phyloP scores from a whole-genome alignment of 176 grass and related monocot species.

The Avena atlantica region DNA sequence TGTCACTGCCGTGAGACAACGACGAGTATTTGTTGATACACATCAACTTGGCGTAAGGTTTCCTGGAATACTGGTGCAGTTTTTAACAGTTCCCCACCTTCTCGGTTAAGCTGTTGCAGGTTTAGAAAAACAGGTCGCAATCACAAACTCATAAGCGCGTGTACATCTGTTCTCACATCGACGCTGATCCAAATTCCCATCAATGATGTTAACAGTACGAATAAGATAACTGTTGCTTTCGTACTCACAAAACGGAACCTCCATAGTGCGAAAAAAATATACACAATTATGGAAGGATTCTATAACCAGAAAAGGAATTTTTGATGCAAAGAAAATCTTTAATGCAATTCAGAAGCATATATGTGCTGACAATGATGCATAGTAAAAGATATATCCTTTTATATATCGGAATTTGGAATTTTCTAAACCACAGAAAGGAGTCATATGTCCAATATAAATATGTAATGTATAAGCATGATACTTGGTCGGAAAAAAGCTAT shows the following conservation, averaged over 20 bases:
- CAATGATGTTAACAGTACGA: constrained; percentile 2
- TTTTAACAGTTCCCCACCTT: constrained; percentile 24
- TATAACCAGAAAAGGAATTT: background rate
- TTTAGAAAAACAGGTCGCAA: background rate
- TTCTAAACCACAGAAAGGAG: background rate
- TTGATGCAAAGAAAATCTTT: background rate
- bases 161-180: constrained; percentile 1
- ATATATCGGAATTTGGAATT: background rate
- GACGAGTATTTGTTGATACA: background rate
- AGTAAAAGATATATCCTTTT: background rate
- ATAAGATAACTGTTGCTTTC: background rate
- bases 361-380: constrained; percentile 17
- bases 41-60: constrained; percentile 14
- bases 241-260: background rate
- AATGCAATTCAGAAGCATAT: background rate
- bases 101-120: constrained; percentile 26
- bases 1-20: background rate
- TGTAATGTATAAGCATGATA: background rate
- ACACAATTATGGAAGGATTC: background rate
- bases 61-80: background rate
- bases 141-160: constrained; percentile 6
- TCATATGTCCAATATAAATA: background rate
- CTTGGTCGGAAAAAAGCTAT: background rate
- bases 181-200: background rate
- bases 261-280: constrained; percentile 16